Base-by-base conservation (phyloP, 1,284 basidiomycete species). In the Ustilago xerochloae region DNA sequence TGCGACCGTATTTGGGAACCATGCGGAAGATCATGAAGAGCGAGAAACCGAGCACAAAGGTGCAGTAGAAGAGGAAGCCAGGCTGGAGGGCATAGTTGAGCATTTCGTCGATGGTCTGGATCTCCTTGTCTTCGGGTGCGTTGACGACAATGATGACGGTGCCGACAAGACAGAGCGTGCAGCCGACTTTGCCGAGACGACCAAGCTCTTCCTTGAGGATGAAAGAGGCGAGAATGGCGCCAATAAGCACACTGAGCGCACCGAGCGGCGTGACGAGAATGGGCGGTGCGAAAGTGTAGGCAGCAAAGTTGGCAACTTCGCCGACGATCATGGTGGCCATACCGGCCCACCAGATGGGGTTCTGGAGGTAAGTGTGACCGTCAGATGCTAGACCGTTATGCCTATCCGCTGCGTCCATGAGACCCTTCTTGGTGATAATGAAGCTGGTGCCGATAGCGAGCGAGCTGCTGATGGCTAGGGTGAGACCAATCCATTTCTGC, bases 341-440 rank as follows among this genome's bases (percentile, higher is more conserved):
- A 47, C 96, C 96, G 4, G 92, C 92, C 97, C 96, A 99, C 96
- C 97, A 99, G 79, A 97, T 91, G 30, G 94, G 93, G 87, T 94
- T 99, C 77, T 88, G 90, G 52, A 99, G 87, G 85, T 99, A 99
- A 18, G 81, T 75, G 56, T 83, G 81, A 4, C 77, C 80, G 18
- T 84, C 82, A 2, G 81, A 83, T 1, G 81, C 82, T n/a, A 83
- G 45, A 12, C 79, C 82, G 26, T 70, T 74, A 47, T 67, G 70
- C 35, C 78, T 58, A 16, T 81, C 81, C 8, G 81, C 80, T n/a
- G 82, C 79, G 62, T 80, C 79, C 59, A 84, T 84, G 18, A 84
- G 70, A 18, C 82, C 82, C 59, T 83, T 83, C 47, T 84, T 84
- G 13, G 82, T 84, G 59, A 84, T 84, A 63, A 84, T 84, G 63